Conservation (phyloP, 2,329 filamentous ascomycete species). For the Trichoderma lentiforme region DNA sequence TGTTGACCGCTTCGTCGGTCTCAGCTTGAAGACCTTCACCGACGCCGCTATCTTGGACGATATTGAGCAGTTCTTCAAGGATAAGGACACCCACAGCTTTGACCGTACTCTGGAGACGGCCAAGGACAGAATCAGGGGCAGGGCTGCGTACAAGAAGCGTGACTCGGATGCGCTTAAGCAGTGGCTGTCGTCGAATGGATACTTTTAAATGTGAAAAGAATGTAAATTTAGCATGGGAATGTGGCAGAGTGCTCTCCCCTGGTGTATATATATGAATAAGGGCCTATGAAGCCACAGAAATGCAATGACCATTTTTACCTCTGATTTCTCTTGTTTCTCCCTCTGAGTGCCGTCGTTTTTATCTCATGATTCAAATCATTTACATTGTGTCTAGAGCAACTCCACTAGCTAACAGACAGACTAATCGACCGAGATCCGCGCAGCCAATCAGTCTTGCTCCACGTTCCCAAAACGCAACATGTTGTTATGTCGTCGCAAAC, state of each 20-base stretch:
- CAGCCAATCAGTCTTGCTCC: neutral
- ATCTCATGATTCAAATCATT: no score
- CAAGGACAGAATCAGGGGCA: constrained; percentile 78
- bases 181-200: constrained; percentile 64
- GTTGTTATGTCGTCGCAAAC: neutral
- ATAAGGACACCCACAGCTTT: constrained; percentile 82
- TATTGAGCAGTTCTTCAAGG: constrained; percentile 79
- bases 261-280: neutral
- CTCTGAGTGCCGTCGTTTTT: neutral
- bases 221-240: neutral
- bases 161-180: constrained; percentile 71
- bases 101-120: constrained; percentile 83
- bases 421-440: neutral
- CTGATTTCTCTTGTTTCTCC: neutral
- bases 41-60: constrained; percentile 67
- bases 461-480: neutral
- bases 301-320: neutral
- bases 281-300: neutral
- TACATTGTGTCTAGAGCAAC: no score
- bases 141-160: constrained; percentile 76
- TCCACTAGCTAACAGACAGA: no score
- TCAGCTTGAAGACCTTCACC: constrained; percentile 75
- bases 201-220: constrained; percentile 32
- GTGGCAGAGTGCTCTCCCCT: neutral
- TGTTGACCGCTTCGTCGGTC: constrained; percentile 81